phyloP scores from a whole-genome alignment of 345 rosid species.

The Salix koriyanagi region DNA sequence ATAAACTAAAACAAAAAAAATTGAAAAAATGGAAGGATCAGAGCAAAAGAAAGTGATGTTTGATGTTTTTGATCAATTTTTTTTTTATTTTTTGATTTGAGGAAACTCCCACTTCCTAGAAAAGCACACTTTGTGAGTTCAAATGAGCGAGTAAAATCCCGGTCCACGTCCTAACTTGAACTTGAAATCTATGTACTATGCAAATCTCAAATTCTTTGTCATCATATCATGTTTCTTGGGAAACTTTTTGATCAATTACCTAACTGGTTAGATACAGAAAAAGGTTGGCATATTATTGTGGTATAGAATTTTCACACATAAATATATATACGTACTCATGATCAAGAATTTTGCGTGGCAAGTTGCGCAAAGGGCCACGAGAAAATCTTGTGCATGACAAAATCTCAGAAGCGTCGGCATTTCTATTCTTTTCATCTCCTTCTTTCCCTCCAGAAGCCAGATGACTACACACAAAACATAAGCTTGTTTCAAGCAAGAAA shows the following conservation, averaged over 20 bases:
- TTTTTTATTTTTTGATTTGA: too few species aligned
- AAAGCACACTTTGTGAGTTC: accelerated
- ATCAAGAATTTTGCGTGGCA: slow-evolving; percentile 38
- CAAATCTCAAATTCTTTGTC: too few species aligned
- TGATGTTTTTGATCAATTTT: too few species aligned
- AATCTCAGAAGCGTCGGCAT: slow-evolving; percentile 76
- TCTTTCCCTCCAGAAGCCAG: slow-evolving; percentile 89
- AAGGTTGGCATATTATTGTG: neutral
- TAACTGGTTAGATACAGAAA: neutral
- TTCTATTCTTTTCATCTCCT: slow-evolving; percentile 78
- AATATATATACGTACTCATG: slow-evolving; percentile 67
- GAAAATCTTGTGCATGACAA: slow-evolving; percentile 72
- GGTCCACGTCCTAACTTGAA: accelerated
- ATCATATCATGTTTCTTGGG: accelerated
- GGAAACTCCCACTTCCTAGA: accelerated
- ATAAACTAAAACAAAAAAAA: neutral
- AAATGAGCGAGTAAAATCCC: too few species aligned
- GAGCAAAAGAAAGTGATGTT: neutral
- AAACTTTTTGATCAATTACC: too few species aligned
- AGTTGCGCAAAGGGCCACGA: slow-evolving; percentile 8
- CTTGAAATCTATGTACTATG: too few species aligned
- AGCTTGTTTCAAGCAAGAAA: slow-evolving; percentile 56
- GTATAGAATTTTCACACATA: neutral
- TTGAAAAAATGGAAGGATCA: neutral
- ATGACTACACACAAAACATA: slow-evolving; percentile 90